A percentile compares a stretch with the other conserved stretches of the same genome.
These are phyloP conservation scores for Xylaria nigripes DNA, from an alignment of 495 filamentous ascomycete species.

Conservation along the genomic window DNA sequence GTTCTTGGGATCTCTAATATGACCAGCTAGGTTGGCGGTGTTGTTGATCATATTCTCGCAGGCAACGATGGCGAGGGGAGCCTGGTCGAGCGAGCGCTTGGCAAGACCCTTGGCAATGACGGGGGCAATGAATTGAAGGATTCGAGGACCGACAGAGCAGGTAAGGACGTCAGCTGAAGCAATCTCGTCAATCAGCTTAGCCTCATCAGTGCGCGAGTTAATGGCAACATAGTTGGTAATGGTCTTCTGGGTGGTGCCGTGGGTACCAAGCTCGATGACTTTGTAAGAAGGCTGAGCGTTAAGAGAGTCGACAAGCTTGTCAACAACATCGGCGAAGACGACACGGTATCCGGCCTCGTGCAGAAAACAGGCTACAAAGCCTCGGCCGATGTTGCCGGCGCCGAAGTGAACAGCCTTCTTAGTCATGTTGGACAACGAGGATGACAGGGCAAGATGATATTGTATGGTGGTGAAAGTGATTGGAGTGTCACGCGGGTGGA, in stretches of 20 bases:
- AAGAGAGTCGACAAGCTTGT: slow-evolving; percentile 64
- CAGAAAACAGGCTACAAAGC: slow-evolving; percentile 59
- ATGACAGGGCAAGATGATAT: neutral
- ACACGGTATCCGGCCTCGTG: slow-evolving; percentile 85
- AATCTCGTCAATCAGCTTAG: slow-evolving; percentile 75
- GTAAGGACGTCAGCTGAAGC: slow-evolving; percentile 81
- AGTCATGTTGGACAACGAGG: slow-evolving; percentile 46
- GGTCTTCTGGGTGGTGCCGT: slow-evolving; percentile 69
- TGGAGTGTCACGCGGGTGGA: neutral
- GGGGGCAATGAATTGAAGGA: slow-evolving; percentile 92
- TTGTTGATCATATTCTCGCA: slow-evolving; percentile 96
- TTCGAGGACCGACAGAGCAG: slow-evolving; percentile 90
- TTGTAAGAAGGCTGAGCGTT: slow-evolving; percentile 69
- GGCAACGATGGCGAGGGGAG: slow-evolving; percentile 83
- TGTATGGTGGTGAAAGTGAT: neutral
- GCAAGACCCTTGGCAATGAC: slow-evolving; percentile 88
- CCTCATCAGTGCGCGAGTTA: slow-evolving; percentile 79
- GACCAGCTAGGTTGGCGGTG: slow-evolving; percentile 71
- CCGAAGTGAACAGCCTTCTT: slow-evolving; percentile 91
- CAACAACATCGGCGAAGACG: slow-evolving; percentile 89
- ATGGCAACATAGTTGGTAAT: slow-evolving; percentile 94
- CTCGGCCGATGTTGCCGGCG: slow-evolving; percentile 78
- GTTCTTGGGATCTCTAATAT: slow-evolving; percentile 67
- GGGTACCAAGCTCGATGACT: slow-evolving; percentile 85
- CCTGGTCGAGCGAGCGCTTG: slow-evolving; percentile 53